A percentile compares a stretch with the other conserved stretches of the same genome.
phyloP scores from a whole-genome alignment of 352 stramenopile species.

The Globisporangium paddicum region DNA sequence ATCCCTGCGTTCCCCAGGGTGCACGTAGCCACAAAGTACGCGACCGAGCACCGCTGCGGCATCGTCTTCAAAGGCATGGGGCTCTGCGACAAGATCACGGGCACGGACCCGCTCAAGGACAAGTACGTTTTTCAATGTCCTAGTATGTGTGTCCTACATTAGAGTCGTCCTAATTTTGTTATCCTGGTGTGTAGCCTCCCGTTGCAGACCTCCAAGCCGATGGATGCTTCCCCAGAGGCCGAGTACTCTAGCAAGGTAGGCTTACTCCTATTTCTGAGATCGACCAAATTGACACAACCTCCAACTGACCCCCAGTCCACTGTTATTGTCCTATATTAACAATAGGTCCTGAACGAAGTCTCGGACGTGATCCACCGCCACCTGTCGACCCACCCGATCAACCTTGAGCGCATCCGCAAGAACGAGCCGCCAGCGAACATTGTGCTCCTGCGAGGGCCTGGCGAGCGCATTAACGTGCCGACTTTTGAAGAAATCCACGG shows the following conservation, averaged over 20 bases:
- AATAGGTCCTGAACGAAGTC: slow-evolving; percentile 62
- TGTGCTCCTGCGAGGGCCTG: slow-evolving; percentile 77
- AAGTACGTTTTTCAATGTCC: slow-evolving; percentile 41
- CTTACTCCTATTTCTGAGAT: background rate
- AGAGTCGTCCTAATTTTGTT: no score
- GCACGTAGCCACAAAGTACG: slow-evolving; percentile 76
- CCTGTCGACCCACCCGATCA: slow-evolving; percentile 73
- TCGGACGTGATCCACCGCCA: slow-evolving; percentile 61
- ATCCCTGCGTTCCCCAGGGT: slow-evolving; percentile 63
- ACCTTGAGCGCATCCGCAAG: slow-evolving; percentile 43
- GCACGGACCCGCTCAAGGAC: slow-evolving; percentile 86
- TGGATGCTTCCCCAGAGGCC: slow-evolving; percentile 61
- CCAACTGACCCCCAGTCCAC: background rate
- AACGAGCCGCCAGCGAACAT: slow-evolving; percentile 77
- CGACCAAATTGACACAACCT: background rate
- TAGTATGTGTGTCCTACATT: background rate
- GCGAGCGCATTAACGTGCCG: slow-evolving; percentile 83
- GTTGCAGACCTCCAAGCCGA: slow-evolving; percentile 45
- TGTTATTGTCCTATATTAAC: background rate
- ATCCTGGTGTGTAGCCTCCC: slow-evolving; percentile 49
- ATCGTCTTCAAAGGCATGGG: slow-evolving; percentile 81
- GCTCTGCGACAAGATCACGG: slow-evolving; percentile 82
- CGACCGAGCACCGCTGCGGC: slow-evolving; percentile 83
- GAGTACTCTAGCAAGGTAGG: slow-evolving; percentile 59
- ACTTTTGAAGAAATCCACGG: slow-evolving; percentile 79